Base-by-base conservation (phyloP, 441 rosid genomes). In the Adansonia rubrostipa region DNA sequence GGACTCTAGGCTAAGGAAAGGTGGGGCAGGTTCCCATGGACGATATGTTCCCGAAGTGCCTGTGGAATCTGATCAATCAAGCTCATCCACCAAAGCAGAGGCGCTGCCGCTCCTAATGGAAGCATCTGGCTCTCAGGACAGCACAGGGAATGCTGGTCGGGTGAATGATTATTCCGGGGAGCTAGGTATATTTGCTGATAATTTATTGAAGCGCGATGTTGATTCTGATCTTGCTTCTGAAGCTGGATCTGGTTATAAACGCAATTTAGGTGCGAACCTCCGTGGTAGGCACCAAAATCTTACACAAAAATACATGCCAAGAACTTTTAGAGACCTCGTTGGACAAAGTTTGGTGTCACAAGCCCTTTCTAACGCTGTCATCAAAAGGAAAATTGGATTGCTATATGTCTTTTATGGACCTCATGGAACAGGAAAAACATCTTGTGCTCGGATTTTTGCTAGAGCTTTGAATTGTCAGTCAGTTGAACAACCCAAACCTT, bases 371-470 rank as follows among this genome's bases (percentile, higher is more conserved):
- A 97, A 97, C 83, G 99, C 98, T 17, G 96, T 89, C 47, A 76
- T 76, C 76, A 87, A 86, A 82, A 80, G 89, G 68, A 97, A 89
- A 87, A 89, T 97, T 68, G 99, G 97, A 50, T 83, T 93, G 45
- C 90, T 97, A 5, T 97, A 95, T 79, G 97, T 95, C 44, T 95
- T 97, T 71, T 88, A 97, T 22, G 99, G 99, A 73, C 99, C 97
- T 80, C 97, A 92, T 78, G 99, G 99, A 77, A 95, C 99, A 1
- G 99, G 99, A 53, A 97, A 95, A 89, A 91, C 98, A 44, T 93
- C 97, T 1, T 93, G 99, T 66, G 97, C 97, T 85, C 88, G 99
- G 50, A 91, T 95, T 76, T 93, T 97, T 80, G 92, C 99, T 44
- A 86, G 92, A 81, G 98, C 97, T 72, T 86, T 97, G 82, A 97